A percentile compares a stretch with the other conserved stretches of the same genome.
phyloP scores from a whole-genome alignment of 179 eudicot species.

The Beta macrorhiza region DNA sequence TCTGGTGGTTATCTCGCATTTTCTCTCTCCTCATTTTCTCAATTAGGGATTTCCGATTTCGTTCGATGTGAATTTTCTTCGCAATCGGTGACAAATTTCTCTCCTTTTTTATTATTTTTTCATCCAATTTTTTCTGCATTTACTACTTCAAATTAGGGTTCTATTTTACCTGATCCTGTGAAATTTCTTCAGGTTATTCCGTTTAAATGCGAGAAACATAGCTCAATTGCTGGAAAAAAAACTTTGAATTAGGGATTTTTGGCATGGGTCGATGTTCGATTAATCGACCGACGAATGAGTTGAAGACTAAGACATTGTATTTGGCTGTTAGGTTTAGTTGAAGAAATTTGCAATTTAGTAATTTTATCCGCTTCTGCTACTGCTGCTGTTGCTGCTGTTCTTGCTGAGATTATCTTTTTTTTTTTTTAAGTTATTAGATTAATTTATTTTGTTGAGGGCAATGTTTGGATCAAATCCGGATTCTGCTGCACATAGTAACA shows the following conservation, averaged over 20 bases:
- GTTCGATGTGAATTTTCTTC: conserved; percentile 9
- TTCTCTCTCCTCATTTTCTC: not conserved
- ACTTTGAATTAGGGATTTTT: not conserved
- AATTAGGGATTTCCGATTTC: conserved; percentile 24
- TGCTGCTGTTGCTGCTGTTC: conserved; percentile 5
- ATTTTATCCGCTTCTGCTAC: not conserved
- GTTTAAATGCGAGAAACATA: conserved; percentile 12
- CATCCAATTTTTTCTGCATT: conserved; percentile 5
- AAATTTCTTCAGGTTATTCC: conserved; percentile 13
- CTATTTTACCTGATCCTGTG: conserved; percentile 11
- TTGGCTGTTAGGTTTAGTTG: conserved; percentile 21
- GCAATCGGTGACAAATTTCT: conserved; percentile 6
- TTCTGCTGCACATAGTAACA: conserved; percentile 38
- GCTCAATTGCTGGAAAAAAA: conserved; percentile 10
- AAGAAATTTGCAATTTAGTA: not conserved
- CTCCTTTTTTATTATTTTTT: not conserved
- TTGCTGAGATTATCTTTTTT: conserved; percentile 3
- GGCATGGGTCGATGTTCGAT: conserved; percentile 23
- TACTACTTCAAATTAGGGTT: conserved; percentile 25
- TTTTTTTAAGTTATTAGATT: not conserved
- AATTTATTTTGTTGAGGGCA: conserved; percentile 16
- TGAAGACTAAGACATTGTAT: conserved; percentile 27
- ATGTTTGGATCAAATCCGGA: conserved; percentile 60
- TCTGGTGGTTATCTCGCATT: conserved; percentile 15
- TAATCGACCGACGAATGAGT: conserved; percentile 12